Conservation (phyloP, 2,329 filamentous ascomycete genomes). For the Berkeleyomyces rouxiae region DNA sequence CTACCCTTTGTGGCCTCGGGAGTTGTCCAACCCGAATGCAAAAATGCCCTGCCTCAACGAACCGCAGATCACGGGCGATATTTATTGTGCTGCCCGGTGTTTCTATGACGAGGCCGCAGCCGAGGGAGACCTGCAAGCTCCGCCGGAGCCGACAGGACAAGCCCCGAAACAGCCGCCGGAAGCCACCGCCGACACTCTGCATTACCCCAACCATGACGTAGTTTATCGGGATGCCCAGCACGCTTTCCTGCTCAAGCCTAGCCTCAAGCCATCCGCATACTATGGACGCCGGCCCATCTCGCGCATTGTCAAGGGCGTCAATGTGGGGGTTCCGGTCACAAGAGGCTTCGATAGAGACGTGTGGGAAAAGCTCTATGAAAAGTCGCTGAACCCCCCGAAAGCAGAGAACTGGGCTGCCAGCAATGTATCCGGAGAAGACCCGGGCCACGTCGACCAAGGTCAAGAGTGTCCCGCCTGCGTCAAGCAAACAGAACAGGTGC, state of each 20-base stretch:
- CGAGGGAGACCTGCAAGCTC: slow-evolving; percentile 26
- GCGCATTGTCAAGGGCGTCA: slow-evolving; percentile 68
- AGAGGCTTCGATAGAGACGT: slow-evolving; percentile 66
- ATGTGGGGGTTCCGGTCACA: slow-evolving; percentile 73
- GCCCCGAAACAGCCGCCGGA: slow-evolving; percentile 15
- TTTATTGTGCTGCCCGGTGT: slow-evolving; percentile 42
- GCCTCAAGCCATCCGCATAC: slow-evolving; percentile 67
- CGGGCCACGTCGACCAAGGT: slow-evolving; percentile 10
- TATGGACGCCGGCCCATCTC: slow-evolving; percentile 66
- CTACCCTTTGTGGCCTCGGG: slow-evolving; percentile 60
- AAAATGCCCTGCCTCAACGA: slow-evolving; percentile 18
- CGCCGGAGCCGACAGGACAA: neutral
- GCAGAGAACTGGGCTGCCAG: slow-evolving; percentile 18
- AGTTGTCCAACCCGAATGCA: slow-evolving; percentile 10
- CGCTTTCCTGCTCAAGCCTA: slow-evolving; percentile 77
- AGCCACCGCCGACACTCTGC: slow-evolving; percentile 29
- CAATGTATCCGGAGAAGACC: slow-evolving; percentile 17
- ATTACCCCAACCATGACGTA: slow-evolving; percentile 62
- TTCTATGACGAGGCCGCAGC: slow-evolving; percentile 42
- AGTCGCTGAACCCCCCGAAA: slow-evolving; percentile 22
- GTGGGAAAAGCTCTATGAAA: slow-evolving; percentile 58
- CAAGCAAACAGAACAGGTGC: slow-evolving; percentile 44
- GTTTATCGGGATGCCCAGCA: slow-evolving; percentile 65
- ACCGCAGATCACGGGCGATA: slow-evolving; percentile 33
- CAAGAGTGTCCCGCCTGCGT: slow-evolving; percentile 40